A percentile compares a stretch with the other conserved stretches of the same genome.
These are phyloP conservation scores for Phoenix roebelenii DNA, from an alignment of 176 grass and related monocot genomes.

Conservation along the genomic window DNA sequence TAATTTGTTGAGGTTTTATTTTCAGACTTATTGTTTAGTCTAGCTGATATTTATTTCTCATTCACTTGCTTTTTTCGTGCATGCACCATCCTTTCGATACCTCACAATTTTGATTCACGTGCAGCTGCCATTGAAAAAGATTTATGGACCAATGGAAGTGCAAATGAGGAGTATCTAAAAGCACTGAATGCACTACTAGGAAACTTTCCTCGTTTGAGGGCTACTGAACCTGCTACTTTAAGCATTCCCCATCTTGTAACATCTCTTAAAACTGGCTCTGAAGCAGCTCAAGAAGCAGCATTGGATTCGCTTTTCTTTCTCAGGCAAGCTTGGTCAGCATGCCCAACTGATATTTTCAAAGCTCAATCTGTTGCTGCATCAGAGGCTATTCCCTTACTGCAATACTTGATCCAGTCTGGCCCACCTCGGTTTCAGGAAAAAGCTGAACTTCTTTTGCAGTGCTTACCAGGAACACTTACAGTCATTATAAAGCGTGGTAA, in stretches of 20 bases:
- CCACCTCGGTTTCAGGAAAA: conserved; percentile 99
- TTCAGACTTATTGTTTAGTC: no score
- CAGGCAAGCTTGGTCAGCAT: conserved; percentile 94
- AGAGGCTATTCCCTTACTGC: conserved; percentile 94
- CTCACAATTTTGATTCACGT: conserved; percentile 12
- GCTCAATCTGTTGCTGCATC: conserved; percentile 93
- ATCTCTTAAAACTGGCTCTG: conserved; percentile 91
- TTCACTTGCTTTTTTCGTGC: no score
- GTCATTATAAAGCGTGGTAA: conserved; percentile 93
- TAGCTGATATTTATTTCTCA: no score
- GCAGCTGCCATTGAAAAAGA: conserved; percentile 99
- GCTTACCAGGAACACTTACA: conserved; percentile 92
- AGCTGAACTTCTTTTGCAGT: conserved; percentile 84
- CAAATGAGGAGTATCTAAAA: conserved; percentile 97
- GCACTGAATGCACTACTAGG: conserved; percentile 81
- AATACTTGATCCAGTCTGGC: conserved; percentile 96
- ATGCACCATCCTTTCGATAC: not conserved
- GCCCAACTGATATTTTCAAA: conserved; percentile 89
- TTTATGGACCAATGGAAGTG: conserved; percentile 86
- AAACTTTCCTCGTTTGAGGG: conserved; percentile 96
- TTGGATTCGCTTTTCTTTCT: conserved; percentile 94
- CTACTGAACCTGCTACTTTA: conserved; percentile 87
- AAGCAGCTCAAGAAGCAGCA: conserved; percentile 94
- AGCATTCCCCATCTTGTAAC: conserved; percentile 93
- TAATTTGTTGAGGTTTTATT: no score